A percentile compares a stretch with the other conserved stretches of the same genome.
phyloP scores from a whole-genome alignment of 106 monocot species.

The Dioscorea dumetorum region DNA sequence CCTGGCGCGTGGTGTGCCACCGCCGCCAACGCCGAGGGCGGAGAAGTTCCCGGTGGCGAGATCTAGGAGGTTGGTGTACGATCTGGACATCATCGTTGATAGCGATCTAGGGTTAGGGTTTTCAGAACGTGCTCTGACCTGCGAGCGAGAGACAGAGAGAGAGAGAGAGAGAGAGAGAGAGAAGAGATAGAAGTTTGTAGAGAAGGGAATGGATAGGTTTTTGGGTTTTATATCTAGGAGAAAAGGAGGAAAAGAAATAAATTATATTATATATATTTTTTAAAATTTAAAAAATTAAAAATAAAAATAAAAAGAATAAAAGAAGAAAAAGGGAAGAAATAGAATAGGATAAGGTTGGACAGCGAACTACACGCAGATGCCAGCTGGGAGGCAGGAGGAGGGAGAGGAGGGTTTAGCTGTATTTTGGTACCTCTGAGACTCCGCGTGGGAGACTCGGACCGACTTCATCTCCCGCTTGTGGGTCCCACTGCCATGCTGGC shows the following conservation, averaged over 20 bases:
- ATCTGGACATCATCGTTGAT: conserved; percentile 60
- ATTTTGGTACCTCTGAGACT: too few species aligned
- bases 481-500: too few species aligned
- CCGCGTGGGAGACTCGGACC: too few species aligned
- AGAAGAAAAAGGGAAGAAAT: too few species aligned
- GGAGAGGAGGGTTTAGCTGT: too few species aligned
- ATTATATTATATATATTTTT: too few species aligned
- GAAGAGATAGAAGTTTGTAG: not conserved
- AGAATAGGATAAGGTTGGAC: too few species aligned
- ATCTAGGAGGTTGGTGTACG: conserved; percentile 73
- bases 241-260: not conserved
- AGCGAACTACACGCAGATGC: too few species aligned
- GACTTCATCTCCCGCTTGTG: too few species aligned
- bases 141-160: not conserved
- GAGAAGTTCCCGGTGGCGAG: conserved; percentile 69
- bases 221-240: not conserved
- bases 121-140: not conserved
- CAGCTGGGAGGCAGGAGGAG: too few species aligned
- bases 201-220: not conserved
- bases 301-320: too few species aligned
- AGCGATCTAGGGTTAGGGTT: conserved; percentile 6
- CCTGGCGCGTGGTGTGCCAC: conserved; percentile 3
- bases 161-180: not conserved
- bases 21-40: conserved; percentile 19
- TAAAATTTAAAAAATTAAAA: too few species aligned